Base-by-base conservation (phyloP, 2,329 filamentous ascomycete species). In the Exophiala calicioides region DNA sequence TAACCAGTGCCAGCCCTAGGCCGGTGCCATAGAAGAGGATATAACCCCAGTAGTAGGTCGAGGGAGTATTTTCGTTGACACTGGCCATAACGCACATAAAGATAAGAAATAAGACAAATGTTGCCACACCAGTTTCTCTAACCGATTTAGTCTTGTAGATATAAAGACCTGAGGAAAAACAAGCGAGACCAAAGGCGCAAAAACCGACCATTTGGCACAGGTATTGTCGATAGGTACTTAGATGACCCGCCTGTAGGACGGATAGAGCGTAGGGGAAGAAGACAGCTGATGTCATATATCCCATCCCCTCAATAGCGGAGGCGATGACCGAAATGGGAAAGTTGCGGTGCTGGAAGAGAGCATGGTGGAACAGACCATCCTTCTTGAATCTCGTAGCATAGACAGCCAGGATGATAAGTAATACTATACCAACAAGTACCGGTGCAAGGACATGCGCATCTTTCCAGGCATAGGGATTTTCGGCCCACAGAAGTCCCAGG, bases 331-430 rank as follows among this genome's bases (percentile, higher is more conserved):
- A 34, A 18, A 51, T 47, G 12, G 31, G n/a, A 34, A 69, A 70
- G 85, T 86, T 12, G 81, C 69, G 38, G 72, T 71, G 58, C 83
- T 79, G 37, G 78, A 75, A 34, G 79, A 75, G 16, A 68, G 60
- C 4, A 69, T 64, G 0, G 74, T 67, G 68, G 21, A 82, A 64
- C 2, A 65, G 38, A 1, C 70, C 68, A 0, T 73, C 77, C 0
- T 79, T 73, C 5, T 70, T 69, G 60, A 84, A 74, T 5, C 77
- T 66, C 49, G 76, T 77, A 62, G 82, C 72, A 65, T 80, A 77
- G 47, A 71, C 63, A 18, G 76, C 53, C 56, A 78, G 81, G 1
- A 58, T 48, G 3, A 63, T 56, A 10, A 71, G 65, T 18, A 75
- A 62, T 3, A 74, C 42, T 1, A 55, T 58, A 2, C 79, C 78